Conservation (phyloP, 257 asterid genomes). For the Solanum chaucha region DNA sequence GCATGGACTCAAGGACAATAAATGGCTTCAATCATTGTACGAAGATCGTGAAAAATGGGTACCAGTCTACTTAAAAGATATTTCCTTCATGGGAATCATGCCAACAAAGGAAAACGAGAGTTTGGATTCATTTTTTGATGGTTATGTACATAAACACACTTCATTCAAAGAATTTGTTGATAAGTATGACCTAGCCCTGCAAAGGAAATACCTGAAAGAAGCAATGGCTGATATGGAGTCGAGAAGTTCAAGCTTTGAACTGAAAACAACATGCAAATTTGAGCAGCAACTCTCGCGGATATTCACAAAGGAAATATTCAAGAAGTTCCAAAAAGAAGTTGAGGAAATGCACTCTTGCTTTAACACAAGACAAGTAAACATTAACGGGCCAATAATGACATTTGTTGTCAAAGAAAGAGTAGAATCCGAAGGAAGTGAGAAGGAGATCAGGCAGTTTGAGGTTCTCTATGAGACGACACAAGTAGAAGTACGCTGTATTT, state of each 20-base stretch:
- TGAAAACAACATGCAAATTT: slow-evolving; percentile 43
- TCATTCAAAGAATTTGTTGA: slow-evolving; percentile 47
- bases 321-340: slow-evolving; percentile 39
- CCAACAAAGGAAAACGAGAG: slow-evolving; percentile 27
- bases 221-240: slow-evolving; percentile 45
- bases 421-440: slow-evolving; percentile 22
- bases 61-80: slow-evolving; percentile 50
- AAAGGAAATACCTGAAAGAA: slow-evolving; percentile 43
- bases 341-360: slow-evolving; percentile 51
- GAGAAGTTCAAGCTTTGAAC: slow-evolving; percentile 23
- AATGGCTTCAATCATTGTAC: slow-evolving; percentile 42
- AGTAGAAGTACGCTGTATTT: slow-evolving; percentile 48
- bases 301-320: slow-evolving; percentile 42
- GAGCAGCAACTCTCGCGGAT: slow-evolving; percentile 49
- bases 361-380: slow-evolving; percentile 33
- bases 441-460: slow-evolving; percentile 41
- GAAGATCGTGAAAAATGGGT: slow-evolving; percentile 47
- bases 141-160: slow-evolving; percentile 50
- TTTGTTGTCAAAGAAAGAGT: slow-evolving; percentile 35
- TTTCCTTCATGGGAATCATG: slow-evolving; percentile 33
- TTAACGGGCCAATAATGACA: slow-evolving; percentile 33
- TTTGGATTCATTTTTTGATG: slow-evolving; percentile 32
- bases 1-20: slow-evolving; percentile 30
- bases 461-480: slow-evolving; percentile 41
- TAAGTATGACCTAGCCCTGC: slow-evolving; percentile 47